Conservation (phyloP, 2,329 filamentous ascomycete genomes). For the Cladosporium sp. region DNA sequence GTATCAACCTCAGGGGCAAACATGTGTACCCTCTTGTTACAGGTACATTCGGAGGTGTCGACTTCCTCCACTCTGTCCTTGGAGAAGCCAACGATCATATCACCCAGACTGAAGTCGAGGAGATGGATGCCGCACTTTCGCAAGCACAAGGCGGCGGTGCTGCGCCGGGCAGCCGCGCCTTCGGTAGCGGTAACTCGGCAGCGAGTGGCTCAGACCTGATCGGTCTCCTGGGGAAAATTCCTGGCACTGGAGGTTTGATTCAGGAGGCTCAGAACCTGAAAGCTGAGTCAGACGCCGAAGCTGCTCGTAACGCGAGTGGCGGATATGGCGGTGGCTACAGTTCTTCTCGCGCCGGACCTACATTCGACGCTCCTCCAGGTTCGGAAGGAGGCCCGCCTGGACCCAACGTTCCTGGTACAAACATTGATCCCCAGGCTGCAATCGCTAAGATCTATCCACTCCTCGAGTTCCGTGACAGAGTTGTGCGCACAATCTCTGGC, state of each 20-base stretch:
- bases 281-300: conserved; percentile 49
- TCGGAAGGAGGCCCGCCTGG: conserved; percentile 37
- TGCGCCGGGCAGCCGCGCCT: conserved; percentile 32
- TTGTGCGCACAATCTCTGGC: conserved; percentile 81
- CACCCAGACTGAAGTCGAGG: conserved; percentile 50
- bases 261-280: conserved; percentile 50
- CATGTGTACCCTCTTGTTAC: conserved; percentile 55
- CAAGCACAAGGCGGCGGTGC: conserved; percentile 36
- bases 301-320: conserved; percentile 37
- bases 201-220: conserved; percentile 54
- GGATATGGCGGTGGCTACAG: conserved; percentile 37
- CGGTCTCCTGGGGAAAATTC: conserved; percentile 72
- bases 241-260: conserved; percentile 53
- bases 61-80: conserved; percentile 53
- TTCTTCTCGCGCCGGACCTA: conserved; percentile 35
- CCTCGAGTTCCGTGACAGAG: conserved; percentile 87
- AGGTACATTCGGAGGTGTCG: conserved; percentile 53
- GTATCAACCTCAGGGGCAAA: conserved; percentile 49
- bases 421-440: conserved; percentile 62
- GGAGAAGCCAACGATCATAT: conserved; percentile 53
- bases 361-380: conserved; percentile 40
- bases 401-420: conserved; percentile 68
- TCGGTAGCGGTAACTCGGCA: conserved; percentile 33
- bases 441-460: conserved; percentile 83
- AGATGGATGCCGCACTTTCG: conserved; percentile 47